Evolutionary conservation across 164 flowering plant genomes (phyloP).

Genomic region (Nymphaea thermarum): DNA sequence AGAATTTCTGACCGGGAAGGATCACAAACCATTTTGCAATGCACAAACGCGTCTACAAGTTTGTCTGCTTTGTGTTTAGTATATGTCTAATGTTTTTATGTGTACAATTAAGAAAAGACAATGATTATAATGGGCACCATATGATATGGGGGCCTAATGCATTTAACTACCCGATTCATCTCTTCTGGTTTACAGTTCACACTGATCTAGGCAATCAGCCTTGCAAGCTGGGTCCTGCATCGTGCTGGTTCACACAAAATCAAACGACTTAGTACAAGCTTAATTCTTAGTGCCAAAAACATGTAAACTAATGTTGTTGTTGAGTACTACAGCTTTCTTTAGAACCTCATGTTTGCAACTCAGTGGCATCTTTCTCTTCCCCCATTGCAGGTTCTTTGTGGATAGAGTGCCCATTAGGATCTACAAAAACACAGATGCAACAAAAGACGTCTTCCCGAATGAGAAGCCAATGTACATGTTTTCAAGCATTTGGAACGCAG

Average conservation of each 20-base stretch:
- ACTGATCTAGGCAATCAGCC: neutral
- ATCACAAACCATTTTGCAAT: neutral
- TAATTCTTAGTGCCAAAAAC: neutral
- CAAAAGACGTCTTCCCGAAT: slow-evolving; percentile 75
- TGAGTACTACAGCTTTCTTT: neutral
- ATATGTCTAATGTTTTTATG: neutral
- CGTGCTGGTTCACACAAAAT: neutral
- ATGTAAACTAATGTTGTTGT: too few relatives aligned
- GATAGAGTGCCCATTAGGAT: slow-evolving; percentile 74
- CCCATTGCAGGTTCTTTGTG: slow-evolving; percentile 51
- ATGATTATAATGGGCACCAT: neutral
- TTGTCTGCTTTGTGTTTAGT: neutral
- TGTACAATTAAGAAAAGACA: neutral
- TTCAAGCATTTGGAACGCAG: slow-evolving; percentile 98
- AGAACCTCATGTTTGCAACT: neutral
- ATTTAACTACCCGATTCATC: neutral
- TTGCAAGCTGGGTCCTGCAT: neutral
- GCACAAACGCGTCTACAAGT: neutral
- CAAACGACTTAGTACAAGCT: neutral
- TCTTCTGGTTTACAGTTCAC: neutral
- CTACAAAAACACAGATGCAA: slow-evolving; percentile 53
- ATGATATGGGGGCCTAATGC: neutral
- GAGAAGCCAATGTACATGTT: slow-evolving; percentile 91
- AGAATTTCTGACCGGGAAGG: too few relatives aligned
- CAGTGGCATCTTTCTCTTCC: neutral